These are phyloP conservation scores for Dendrobium officinale DNA, from an alignment of 106 monocot species.

Conservation along the genomic window DNA sequence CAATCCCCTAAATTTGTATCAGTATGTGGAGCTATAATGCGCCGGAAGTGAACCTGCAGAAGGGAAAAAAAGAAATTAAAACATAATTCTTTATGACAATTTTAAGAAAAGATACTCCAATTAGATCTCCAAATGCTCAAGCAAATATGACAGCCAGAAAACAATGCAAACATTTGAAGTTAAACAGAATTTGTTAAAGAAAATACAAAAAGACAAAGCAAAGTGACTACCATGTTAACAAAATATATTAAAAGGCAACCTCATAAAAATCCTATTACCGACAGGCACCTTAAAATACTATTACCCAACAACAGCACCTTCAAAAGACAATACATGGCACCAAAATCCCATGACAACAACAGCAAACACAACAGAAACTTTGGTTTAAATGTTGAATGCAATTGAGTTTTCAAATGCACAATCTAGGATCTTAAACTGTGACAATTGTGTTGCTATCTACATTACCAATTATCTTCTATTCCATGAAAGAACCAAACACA, in stretches of 20 bases:
- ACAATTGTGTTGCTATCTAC: too few relatives aligned
- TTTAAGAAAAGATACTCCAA: background rate
- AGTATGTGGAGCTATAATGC: slow-evolving; percentile 95
- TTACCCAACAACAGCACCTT: too few relatives aligned
- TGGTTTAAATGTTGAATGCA: background rate
- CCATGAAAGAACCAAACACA: too few relatives aligned
- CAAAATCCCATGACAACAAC: too few relatives aligned
- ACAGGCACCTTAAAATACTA: background rate
- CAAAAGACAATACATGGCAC: background rate
- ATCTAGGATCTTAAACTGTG: too few relatives aligned
- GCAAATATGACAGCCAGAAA: background rate
- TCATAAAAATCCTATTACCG: background rate
- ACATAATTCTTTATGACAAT: background rate
- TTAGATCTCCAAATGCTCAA: background rate
- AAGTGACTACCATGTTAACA: background rate
- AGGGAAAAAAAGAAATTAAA: background rate
- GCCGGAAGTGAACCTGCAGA: slow-evolving; percentile 86
- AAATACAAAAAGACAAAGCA: background rate
- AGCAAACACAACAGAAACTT: background rate
- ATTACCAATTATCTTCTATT: too few relatives aligned
- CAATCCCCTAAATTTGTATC: slow-evolving; percentile 96
- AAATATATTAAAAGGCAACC: background rate
- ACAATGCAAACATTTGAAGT: background rate
- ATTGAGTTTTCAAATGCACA: background rate
- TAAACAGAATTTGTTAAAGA: background rate